Conservation (phyloP, 2,329 filamentous ascomycete species). For the Talaromyces sp. region DNA sequence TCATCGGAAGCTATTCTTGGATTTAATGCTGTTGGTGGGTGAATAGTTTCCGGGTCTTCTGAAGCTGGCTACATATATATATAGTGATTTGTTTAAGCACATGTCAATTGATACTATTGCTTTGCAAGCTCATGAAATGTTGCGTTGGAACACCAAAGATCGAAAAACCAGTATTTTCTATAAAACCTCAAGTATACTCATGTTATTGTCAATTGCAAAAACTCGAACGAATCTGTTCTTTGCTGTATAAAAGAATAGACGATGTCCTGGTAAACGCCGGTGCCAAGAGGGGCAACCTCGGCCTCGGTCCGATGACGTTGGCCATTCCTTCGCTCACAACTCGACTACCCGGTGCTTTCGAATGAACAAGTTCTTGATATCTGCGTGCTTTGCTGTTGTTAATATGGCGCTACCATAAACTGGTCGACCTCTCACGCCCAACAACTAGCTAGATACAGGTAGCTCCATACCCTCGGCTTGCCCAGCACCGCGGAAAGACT, state of each 20-base stretch:
- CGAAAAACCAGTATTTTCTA: background rate
- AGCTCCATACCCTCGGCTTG: background rate
- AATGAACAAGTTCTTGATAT: background rate
- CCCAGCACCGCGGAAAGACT: background rate
- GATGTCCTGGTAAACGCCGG: background rate
- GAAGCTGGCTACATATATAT: too few species aligned
- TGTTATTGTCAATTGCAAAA: background rate
- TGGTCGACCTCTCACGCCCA: background rate
- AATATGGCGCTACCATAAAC: background rate
- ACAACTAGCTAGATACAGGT: background rate
- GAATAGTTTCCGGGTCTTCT: too few species aligned
- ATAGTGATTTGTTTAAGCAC: background rate
- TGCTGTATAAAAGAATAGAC: background rate
- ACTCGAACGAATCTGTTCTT: background rate
- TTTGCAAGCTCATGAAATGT: background rate
- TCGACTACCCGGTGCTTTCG: background rate
- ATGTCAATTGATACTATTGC: background rate
- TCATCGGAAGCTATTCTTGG: too few species aligned
- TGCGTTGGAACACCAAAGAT: background rate
- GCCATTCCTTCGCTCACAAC: background rate
- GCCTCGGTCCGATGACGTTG: background rate
- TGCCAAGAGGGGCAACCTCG: background rate
- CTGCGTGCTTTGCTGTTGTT: background rate
- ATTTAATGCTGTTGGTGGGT: too few species aligned
- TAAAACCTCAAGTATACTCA: background rate